Conservation (phyloP, 192 early-diverging fungal species). For the Geranomyces michiganensis region DNA sequence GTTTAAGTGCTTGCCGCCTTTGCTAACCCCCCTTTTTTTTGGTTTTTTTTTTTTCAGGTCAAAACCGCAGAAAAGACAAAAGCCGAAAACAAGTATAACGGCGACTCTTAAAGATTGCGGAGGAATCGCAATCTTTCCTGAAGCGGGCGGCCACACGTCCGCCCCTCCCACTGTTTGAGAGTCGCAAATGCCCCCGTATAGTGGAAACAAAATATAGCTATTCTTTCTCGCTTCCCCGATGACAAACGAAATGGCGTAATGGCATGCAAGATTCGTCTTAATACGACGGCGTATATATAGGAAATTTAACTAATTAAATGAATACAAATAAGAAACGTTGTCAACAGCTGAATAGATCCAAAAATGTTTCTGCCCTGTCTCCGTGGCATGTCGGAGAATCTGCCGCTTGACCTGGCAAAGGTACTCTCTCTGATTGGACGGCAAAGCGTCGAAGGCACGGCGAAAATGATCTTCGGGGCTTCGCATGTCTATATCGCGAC, state of each 20-base stretch:
- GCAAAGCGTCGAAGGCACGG: slow-evolving; percentile 31
- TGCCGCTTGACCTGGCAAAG: slow-evolving; percentile 29
- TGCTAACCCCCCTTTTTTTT: background rate
- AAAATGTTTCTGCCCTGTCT: slow-evolving; percentile 16
- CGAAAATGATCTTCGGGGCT: slow-evolving; percentile 45
- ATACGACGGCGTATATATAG: too few relatives aligned
- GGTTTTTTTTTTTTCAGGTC: background rate
- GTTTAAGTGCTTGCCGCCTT: background rate
- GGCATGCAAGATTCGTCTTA: too few relatives aligned
- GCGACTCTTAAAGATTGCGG: slow-evolving; percentile 8
- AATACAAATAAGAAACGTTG: slow-evolving; percentile 4
- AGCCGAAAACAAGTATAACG: slow-evolving; percentile 31
- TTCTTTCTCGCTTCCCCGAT: too few relatives aligned
- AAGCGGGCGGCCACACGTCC: too few relatives aligned
- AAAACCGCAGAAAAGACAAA: slow-evolving; percentile 24
- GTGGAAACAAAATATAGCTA: too few relatives aligned
- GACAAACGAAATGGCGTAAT: too few relatives aligned
- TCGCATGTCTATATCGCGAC: slow-evolving; percentile 24
- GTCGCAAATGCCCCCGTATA: too few relatives aligned
- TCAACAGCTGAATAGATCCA: slow-evolving; percentile 28
- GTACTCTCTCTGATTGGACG: slow-evolving; percentile 42
- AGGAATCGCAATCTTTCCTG: too few relatives aligned
- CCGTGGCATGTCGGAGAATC: slow-evolving; percentile 17
- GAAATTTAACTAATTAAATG: background rate
- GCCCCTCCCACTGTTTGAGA: too few relatives aligned